These are phyloP conservation scores for Clonostachys rhizophaga DNA, from an alignment of 2,329 filamentous ascomycete species.

Conservation along the genomic window DNA sequence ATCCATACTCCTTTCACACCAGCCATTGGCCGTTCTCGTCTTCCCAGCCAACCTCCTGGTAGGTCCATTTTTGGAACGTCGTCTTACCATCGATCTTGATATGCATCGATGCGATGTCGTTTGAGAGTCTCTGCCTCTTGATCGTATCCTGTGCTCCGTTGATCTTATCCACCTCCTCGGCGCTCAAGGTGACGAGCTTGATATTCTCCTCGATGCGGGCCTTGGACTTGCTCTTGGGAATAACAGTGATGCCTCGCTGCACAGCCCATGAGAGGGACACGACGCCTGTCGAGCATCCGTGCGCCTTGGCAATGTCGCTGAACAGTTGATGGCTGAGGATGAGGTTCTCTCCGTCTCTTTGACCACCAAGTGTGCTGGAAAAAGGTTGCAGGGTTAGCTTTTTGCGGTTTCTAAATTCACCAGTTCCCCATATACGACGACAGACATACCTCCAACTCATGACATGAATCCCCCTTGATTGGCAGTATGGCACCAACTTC, in stretches of 20 bases:
- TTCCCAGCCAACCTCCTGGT: conserved; percentile 17
- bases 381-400: too few relatives aligned
- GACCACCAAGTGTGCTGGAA: conserved; percentile 1
- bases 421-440: neutral
- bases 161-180: conserved; percentile 15
- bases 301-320: conserved; percentile 12
- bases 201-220: conserved; percentile 15
- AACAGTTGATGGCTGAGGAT: conserved; percentile 14
- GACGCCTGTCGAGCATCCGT: conserved; percentile 13
- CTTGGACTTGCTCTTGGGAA: conserved; percentile 13
- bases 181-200: conserved; percentile 13
- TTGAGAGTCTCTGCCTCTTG: conserved; percentile 8
- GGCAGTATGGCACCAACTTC: conserved; percentile 20
- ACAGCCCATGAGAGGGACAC: conserved; percentile 17
- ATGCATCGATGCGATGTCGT: conserved; percentile 7
- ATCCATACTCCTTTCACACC: neutral
- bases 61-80: conserved; percentile 13
- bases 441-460: conserved; percentile 15
- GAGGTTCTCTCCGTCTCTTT: conserved; percentile 2
- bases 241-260: conserved; percentile 14
- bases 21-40: conserved; percentile 15
- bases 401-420: too few relatives aligned
- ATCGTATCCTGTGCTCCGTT: conserved; percentile 15
- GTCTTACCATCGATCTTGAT: conserved; percentile 12
- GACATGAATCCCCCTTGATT: conserved; percentile 20